Percentiles rank a stretch among this genome's conserved stretches.
Conservation (phyloP, 805 yeast species). For the Hanseniaspora hatyaiensis region DNA sequence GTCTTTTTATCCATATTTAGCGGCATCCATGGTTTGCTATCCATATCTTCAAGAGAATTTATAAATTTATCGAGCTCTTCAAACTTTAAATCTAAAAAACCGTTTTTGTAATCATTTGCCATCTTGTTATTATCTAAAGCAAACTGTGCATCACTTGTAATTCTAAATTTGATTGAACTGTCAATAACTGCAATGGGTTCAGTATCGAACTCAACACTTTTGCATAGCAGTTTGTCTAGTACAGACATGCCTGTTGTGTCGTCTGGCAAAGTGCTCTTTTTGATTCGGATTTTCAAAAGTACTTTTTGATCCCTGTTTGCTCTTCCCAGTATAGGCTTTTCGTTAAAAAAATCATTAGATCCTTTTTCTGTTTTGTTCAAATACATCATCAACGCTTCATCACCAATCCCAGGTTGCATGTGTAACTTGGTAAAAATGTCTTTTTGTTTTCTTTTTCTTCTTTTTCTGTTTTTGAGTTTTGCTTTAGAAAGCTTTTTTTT, state of each 20-base stretch:
- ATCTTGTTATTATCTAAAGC: constrained; percentile 47
- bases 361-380: constrained; percentile 32
- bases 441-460: constrained; percentile 6
- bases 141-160: constrained; percentile 79
- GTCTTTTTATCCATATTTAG: constrained; percentile 19
- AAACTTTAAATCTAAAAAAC: constrained; percentile 28
- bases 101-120: constrained; percentile 29
- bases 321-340: constrained; percentile 55
- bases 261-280: constrained; percentile 30
- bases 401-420: constrained; percentile 19
- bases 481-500: neutral
- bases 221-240: constrained; percentile 2
- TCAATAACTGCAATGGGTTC: constrained; percentile 59
- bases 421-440: neutral
- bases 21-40: constrained; percentile 31
- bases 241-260: constrained; percentile 22
- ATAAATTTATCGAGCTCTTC: constrained; percentile 25
- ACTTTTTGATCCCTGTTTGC: constrained; percentile 45
- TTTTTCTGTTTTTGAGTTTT: neutral
- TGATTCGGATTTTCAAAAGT: constrained; percentile 47
- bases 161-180: constrained; percentile 64
- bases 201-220: constrained; percentile 30
- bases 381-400: constrained; percentile 24
- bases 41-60: constrained; percentile 31
- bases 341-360: constrained; percentile 27